Evolutionary conservation across 768 basidiomycete genomes (phyloP).

Genomic region (Pulveroboletus sp.): DNA sequence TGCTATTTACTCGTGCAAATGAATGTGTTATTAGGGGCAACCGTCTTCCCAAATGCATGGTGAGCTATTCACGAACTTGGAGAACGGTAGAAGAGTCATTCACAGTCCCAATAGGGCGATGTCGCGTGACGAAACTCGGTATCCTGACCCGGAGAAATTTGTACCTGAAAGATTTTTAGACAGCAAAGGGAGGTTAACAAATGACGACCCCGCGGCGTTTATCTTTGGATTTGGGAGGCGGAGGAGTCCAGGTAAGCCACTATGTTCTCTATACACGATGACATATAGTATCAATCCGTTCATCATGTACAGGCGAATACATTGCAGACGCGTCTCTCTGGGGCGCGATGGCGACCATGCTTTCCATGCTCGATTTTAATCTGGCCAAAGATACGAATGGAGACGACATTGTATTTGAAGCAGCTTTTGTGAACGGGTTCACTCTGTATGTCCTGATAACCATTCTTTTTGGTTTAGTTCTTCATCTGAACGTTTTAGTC

Average conservation of each 20-base stretch:
- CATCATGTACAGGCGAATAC: neutral
- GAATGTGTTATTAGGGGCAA: neutral
- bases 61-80: neutral
- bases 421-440: neutral
- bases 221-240: slow-evolving; percentile 5
- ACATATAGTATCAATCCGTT: no score
- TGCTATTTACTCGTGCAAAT: neutral
- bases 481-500: neutral
- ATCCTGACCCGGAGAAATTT: slow-evolving; percentile 6
- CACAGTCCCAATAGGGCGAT: neutral
- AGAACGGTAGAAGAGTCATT: neutral
- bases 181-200: neutral
- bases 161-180: slow-evolving; percentile 12
- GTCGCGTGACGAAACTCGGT: slow-evolving; percentile 8
- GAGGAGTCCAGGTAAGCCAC: neutral
- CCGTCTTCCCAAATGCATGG: neutral
- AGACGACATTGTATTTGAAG: neutral
- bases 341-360: neutral
- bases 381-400: neutral
- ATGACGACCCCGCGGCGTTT: slow-evolving; percentile 1
- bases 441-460: neutral
- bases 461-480: neutral
- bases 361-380: neutral
- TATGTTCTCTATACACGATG: no score
- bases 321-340: neutral